Conservation (phyloP, 495 filamentous ascomycete species). For the Neurospora sp. region DNA sequence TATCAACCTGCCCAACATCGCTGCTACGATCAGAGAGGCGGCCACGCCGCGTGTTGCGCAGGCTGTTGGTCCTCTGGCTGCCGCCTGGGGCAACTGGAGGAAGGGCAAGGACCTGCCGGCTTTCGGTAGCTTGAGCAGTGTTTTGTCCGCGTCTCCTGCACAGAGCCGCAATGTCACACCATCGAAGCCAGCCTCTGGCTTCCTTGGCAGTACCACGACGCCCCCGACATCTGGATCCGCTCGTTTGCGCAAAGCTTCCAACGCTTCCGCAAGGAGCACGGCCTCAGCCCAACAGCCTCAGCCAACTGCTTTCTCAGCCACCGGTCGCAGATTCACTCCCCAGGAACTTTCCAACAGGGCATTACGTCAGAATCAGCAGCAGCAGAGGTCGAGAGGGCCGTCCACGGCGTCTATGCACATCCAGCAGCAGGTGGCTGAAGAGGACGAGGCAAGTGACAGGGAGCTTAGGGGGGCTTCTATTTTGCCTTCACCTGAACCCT, state of each 20-base stretch:
- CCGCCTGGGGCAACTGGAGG: slow-evolving; percentile 61
- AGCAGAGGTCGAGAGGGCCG: slow-evolving; percentile 17
- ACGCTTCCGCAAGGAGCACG: not conserved
- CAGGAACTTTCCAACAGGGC: slow-evolving; percentile 38
- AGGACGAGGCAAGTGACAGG: slow-evolving; percentile 28
- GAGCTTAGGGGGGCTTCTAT: not conserved
- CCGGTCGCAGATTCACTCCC: slow-evolving; percentile 39
- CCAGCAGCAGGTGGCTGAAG: slow-evolving; percentile 1
- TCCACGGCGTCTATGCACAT: slow-evolving; percentile 7
- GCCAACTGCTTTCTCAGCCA: slow-evolving; percentile 42
- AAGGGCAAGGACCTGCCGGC: slow-evolving; percentile 63
- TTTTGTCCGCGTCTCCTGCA: slow-evolving; percentile 27
- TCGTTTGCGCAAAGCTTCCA: not conserved
- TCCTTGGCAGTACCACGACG: slow-evolving; percentile 69
- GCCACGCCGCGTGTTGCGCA: slow-evolving; percentile 70
- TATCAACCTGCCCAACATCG: slow-evolving; percentile 43
- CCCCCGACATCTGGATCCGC: slow-evolving; percentile 56
- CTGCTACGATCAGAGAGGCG: slow-evolving; percentile 44
- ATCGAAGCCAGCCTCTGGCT: slow-evolving; percentile 43
- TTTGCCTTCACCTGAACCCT: not conserved
- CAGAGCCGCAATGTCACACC: slow-evolving; percentile 43
- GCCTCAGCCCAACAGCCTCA: slow-evolving; percentile 36
- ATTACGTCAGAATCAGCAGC: slow-evolving; percentile 1
- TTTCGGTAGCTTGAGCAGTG: slow-evolving; percentile 27
- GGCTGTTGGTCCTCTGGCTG: slow-evolving; percentile 65